These are phyloP conservation scores for Nicotiana attenuata DNA, from an alignment of 257 asterid genomes.

Conservation along the genomic window DNA sequence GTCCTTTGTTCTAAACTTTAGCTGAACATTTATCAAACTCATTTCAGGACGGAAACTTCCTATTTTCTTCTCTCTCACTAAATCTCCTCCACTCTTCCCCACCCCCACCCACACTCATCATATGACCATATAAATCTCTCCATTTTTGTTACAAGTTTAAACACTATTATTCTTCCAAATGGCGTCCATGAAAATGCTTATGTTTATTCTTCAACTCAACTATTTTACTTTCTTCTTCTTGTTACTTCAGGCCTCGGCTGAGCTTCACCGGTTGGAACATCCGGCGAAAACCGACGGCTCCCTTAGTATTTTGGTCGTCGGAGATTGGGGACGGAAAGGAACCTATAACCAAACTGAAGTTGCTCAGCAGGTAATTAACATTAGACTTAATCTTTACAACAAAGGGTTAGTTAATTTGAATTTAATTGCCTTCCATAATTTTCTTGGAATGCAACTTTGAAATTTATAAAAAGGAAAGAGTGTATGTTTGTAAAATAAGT, in stretches of 20 bases:
- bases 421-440: too few species aligned
- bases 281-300: conserved; percentile 32
- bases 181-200: not conserved
- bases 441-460: too few species aligned
- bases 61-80: not conserved
- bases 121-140: not conserved
- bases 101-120: not conserved
- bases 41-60: not conserved
- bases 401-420: too few species aligned
- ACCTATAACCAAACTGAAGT: conserved; percentile 45
- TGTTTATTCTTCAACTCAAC: not conserved
- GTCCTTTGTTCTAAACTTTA: not conserved
- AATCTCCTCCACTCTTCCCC: not conserved
- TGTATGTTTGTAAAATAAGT: too few species aligned
- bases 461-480: too few species aligned
- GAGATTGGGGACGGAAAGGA: conserved; percentile 85
- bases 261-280: conserved; percentile 31
- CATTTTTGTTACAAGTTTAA: not conserved
- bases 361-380: conserved; percentile 43
- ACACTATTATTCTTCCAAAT: not conserved
- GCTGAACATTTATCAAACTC: not conserved
- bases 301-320: conserved; percentile 43
- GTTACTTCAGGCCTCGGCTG: not conserved
- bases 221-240: not conserved
- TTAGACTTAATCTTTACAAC: too few species aligned